Conservation (phyloP, 495 filamentous ascomycete genomes). For the Parmelia sp. region DNA sequence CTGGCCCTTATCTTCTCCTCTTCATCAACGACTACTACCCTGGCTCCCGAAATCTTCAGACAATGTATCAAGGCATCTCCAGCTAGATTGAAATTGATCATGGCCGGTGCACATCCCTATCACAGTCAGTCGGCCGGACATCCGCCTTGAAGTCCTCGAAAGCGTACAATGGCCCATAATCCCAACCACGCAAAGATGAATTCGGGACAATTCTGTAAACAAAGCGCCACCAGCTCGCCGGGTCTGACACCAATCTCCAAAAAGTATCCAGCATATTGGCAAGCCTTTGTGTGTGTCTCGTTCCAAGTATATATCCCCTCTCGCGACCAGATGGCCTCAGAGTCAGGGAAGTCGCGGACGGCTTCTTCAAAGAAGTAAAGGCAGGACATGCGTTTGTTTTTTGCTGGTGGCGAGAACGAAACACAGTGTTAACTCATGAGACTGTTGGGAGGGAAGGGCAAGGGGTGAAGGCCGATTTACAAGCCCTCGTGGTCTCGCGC, state of each 20-base stretch:
- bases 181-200: constrained; percentile 61
- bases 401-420: constrained; percentile 33
- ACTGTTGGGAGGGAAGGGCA: neutral
- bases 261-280: constrained; percentile 63
- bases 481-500: constrained; percentile 34
- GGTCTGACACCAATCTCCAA: constrained; percentile 52
- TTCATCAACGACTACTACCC: constrained; percentile 59
- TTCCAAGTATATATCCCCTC: constrained; percentile 56
- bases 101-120: constrained; percentile 53
- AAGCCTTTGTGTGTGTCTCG: constrained; percentile 47
- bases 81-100: constrained; percentile 67
- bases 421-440: neutral
- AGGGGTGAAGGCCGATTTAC: constrained; percentile 25
- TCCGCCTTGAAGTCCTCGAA: neutral
- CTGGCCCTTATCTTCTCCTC: constrained; percentile 47
- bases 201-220: constrained; percentile 61
- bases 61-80: constrained; percentile 65
- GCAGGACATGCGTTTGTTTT: constrained; percentile 46
- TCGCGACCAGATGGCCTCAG: constrained; percentile 61
- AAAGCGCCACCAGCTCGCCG: constrained; percentile 63
- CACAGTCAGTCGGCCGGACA: neutral
- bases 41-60: constrained; percentile 52
- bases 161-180: constrained; percentile 48
- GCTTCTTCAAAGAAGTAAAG: constrained; percentile 62
- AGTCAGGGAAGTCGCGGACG: constrained; percentile 41